Conservation (phyloP, 768 basidiomycete genomes). For the Gymnopilus dilepis region DNA sequence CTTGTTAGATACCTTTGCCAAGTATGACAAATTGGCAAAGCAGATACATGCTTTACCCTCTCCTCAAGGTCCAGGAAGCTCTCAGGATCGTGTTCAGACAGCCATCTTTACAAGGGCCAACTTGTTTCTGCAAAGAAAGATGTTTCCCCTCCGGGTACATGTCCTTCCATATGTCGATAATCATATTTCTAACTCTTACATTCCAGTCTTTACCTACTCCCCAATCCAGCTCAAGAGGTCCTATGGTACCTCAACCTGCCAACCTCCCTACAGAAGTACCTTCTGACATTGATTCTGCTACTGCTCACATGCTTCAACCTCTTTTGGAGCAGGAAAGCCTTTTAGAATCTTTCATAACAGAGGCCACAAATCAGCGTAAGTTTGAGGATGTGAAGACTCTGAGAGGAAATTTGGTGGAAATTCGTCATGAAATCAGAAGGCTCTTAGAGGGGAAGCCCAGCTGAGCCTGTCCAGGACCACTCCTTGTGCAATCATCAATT, state of each 20-base stretch:
- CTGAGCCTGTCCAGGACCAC: too few relatives aligned
- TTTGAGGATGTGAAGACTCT: slow-evolving; percentile 94
- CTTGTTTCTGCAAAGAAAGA: slow-evolving; percentile 85
- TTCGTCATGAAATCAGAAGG: slow-evolving; percentile 81
- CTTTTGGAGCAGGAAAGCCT: slow-evolving; percentile 94
- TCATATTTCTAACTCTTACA: neutral
- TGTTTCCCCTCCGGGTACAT: slow-evolving; percentile 84
- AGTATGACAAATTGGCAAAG: slow-evolving; percentile 90
- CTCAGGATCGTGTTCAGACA: slow-evolving; percentile 83
- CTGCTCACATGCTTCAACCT: slow-evolving; percentile 81
- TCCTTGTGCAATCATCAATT: too few relatives aligned
- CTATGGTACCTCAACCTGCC: slow-evolving; percentile 18
- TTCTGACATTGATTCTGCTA: slow-evolving; percentile 67
- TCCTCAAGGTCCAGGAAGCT: slow-evolving; percentile 62
- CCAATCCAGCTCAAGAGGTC: slow-evolving; percentile 28
- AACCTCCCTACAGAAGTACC: slow-evolving; percentile 17
- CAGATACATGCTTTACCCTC: slow-evolving; percentile 78
- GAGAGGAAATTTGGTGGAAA: slow-evolving; percentile 79
- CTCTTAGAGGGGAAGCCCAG: slow-evolving; percentile 46
- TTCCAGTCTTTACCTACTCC: slow-evolving; percentile 55
- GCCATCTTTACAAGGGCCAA: slow-evolving; percentile 81
- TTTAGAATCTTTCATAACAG: slow-evolving; percentile 87
- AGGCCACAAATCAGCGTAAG: slow-evolving; percentile 89
- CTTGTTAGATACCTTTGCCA: slow-evolving; percentile 82
- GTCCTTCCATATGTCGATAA: slow-evolving; percentile 3